phyloP scores from a whole-genome alignment of 163 green algal species.

The Smithsoniella earleae region DNA sequence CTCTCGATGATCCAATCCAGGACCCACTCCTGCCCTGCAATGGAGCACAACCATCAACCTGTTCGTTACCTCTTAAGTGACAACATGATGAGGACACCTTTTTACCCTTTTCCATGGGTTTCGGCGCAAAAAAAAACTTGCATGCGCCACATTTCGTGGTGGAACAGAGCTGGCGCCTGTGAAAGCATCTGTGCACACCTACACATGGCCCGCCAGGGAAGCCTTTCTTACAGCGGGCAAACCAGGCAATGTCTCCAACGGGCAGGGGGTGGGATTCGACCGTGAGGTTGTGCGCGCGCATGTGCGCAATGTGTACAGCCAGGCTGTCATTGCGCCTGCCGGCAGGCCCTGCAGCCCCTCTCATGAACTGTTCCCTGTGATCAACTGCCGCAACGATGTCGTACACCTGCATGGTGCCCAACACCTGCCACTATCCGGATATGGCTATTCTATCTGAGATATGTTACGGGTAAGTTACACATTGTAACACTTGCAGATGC shows the following conservation, averaged over 20 bases:
- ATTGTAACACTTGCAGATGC: too few relatives aligned
- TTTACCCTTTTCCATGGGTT: too few relatives aligned
- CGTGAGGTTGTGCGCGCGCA: background rate
- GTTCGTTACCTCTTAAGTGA: too few relatives aligned
- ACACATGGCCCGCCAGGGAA: background rate
- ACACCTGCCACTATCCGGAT: too few relatives aligned
- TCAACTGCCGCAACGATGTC: conserved; percentile 33
- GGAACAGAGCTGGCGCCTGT: too few relatives aligned
- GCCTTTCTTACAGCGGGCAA: background rate
- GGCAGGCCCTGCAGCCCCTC: background rate
- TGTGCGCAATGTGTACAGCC: background rate
- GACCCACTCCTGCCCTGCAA: conserved; percentile 32
- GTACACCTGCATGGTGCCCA: conserved; percentile 28
- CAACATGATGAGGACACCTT: too few relatives aligned
- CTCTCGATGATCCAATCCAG: conserved; percentile 34
- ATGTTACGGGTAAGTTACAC: too few relatives aligned
- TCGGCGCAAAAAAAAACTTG: too few relatives aligned
- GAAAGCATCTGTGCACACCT: too few relatives aligned
- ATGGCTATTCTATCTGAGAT: too few relatives aligned
- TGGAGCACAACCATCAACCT: too few relatives aligned
- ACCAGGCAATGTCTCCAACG: conserved; percentile 17
- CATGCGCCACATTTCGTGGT: too few relatives aligned
- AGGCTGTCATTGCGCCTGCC: background rate
- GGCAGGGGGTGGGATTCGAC: background rate
- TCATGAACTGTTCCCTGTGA: conserved; percentile 34